phyloP scores from a whole-genome alignment of 768 basidiomycete species.

The Mycena alexandri region DNA sequence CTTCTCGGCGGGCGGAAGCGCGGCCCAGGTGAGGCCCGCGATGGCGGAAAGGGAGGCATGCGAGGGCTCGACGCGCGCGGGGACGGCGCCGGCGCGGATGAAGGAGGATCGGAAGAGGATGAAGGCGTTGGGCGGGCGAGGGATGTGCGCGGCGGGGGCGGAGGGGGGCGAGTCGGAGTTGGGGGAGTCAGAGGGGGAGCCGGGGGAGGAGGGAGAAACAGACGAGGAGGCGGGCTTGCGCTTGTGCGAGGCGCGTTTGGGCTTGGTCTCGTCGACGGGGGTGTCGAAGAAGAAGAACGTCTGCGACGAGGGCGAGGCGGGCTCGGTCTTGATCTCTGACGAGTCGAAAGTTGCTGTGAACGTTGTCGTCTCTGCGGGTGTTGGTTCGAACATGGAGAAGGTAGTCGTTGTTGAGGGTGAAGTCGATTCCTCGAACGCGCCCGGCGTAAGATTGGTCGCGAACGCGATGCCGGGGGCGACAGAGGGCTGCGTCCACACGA shows the following conservation, averaged over 20 bases:
- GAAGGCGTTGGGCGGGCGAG: conserved; percentile 71
- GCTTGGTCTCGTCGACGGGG: conserved; percentile 33
- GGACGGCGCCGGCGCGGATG: conserved; percentile 66
- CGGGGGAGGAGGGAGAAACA: conserved; percentile 29
- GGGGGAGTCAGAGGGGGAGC: conserved; percentile 17
- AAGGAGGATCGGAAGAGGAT: conserved; percentile 71
- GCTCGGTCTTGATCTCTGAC: neutral
- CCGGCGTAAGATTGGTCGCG: conserved; percentile 63
- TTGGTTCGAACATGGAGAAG: neutral
- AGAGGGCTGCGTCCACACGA: conserved; percentile 55
- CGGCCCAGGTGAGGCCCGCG: conserved; percentile 66
- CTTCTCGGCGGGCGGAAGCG: conserved; percentile 60
- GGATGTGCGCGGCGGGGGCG: conserved; percentile 53
- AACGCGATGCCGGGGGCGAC: conserved; percentile 58
- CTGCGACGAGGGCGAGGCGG: conserved; percentile 4
- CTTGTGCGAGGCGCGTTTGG: conserved; percentile 33
- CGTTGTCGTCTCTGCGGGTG: neutral
- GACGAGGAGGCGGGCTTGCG: conserved; percentile 15
- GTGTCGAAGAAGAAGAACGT: conserved; percentile 60
- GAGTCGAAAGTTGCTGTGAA: neutral
- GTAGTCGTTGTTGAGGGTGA: conserved; percentile 52
- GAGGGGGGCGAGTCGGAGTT: conserved; percentile 35
- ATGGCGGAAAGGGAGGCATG: conserved; percentile 69
- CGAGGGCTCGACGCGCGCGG: conserved; percentile 65
- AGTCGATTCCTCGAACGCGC: conserved; percentile 10